Base-by-base conservation (phyloP, 2,329 filamentous ascomycete species). In the Scleromitrula shiraiana region DNA sequence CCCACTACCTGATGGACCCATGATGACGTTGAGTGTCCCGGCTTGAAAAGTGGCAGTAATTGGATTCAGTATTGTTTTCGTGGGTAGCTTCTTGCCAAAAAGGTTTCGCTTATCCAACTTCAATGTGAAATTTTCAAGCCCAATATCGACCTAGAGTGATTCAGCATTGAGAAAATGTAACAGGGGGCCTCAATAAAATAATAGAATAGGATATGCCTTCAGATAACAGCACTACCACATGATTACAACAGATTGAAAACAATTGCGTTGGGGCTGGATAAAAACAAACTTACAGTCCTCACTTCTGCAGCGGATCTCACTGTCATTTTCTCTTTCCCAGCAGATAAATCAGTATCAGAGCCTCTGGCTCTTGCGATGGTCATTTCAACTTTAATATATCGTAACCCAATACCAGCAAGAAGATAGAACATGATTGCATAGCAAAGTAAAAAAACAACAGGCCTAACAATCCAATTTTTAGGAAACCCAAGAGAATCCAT, bases 1-100 rank as follows among this genome's bases (percentile, higher is more conserved):
- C 1, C 85, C 85, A 38, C 79, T 83, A 0, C 85, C 85, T 0
- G 83, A 88, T 0, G 85, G 85, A 0, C 85, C 85, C 84, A 89
- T 88, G 54, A 90, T 85, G 20, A 88, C 75, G 53, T 89, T 89
- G 12, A 90, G 62, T 12, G 76, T 70, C 0, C 84, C 83, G 0
- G 85, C 76, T 39, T 78, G 72, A 55, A 90, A 89, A 0, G 75
- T 78, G 0, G 83, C 70, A 1, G 74, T 80, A 10, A 89, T 72
- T 0, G 83, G 82, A 46, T 82, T 74, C 12, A 90, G 67, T 9
- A 90, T 88, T 0, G 66, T 72, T 60, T 77, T 79, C 1, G 65
- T 69, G 0, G 74, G 73, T 1, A 75, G 52, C 50, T 68, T 78
- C 56, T 71, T 74, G 7, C 77, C 76, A 1, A 68, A 65, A 0